Evolutionary conservation across 2,329 filamentous ascomycete species (phyloP).

Genomic region (Cytospora chrysosperma): DNA sequence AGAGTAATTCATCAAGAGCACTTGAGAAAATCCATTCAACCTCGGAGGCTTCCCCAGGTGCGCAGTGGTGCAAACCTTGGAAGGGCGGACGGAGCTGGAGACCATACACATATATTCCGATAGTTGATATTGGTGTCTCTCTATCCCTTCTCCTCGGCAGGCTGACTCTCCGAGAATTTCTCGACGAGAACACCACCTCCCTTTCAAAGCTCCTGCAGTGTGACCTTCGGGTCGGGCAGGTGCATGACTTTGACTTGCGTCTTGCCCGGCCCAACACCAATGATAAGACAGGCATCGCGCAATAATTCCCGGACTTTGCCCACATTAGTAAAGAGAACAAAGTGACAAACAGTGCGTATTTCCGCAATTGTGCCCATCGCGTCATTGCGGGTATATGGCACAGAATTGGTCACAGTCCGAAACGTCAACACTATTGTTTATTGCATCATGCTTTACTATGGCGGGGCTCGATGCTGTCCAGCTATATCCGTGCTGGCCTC

Average conservation of each 20-base stretch:
- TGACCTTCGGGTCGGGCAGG: neutral
- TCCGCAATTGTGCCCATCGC: neutral
- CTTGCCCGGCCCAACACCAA: neutral
- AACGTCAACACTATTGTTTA: neutral
- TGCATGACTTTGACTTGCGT: neutral
- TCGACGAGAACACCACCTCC: neutral
- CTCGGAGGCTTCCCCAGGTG: no score
- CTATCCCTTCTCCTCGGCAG: neutral
- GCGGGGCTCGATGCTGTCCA: neutral
- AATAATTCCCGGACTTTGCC: neutral
- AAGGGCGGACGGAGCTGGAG: no score
- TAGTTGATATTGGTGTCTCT: neutral
- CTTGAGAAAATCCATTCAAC: no score
- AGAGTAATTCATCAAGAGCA: no score
- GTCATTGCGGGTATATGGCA: neutral
- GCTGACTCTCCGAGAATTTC: neutral
- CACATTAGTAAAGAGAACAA: neutral
- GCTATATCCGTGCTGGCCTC: neutral
- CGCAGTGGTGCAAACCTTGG: no score
- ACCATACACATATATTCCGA: no score
- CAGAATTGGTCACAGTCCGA: neutral
- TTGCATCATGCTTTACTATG: neutral
- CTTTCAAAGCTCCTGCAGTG: neutral
- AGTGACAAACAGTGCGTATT: neutral
- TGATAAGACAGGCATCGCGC: neutral